Evolutionary conservation across 2,329 filamentous ascomycete species (phyloP), one percentile per base, ranked within the genome.

Genomic region (Ceratocystis variospora): DNA sequence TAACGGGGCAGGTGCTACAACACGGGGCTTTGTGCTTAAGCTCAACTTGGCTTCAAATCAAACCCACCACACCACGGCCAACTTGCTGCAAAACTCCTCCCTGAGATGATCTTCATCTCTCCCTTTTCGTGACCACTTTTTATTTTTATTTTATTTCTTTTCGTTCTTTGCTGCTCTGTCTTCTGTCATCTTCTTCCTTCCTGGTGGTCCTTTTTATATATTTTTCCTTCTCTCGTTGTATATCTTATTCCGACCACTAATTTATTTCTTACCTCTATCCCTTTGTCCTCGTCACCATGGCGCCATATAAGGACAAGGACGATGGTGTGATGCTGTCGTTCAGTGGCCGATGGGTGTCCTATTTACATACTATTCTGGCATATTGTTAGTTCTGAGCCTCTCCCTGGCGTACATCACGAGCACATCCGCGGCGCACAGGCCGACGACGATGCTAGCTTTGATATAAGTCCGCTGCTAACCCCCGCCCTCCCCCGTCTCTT

Each of bases 271-370:
- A 37, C 55, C 28, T 57, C 53, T 6, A 31, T 53, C 28, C 25
- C 28, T 31, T 55, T 55, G 55, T 25, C 55, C 37, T 41, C 55
- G 55, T 28, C 48, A 53, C 55, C 61, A 80, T 81, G 79, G 75
- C 77, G 68, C 80, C 77, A 71, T 86, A 83, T 76, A 87, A 87
- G 76, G 84, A 87, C 77, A 85, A 85, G 76, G 81, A 84, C 71
- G 78, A 78, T 70, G 82, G 83, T 71, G 79, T 83, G 67, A 76
- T 86, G 70, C 74, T 85, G 68, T 76, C 80, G 70, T 83, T 99
- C 74, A 92, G 87, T 74, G 94, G 90, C 71, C 88, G 87, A 80
- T 96, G 90, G 89, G 81, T 99, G 70, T 90, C 91, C 68, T 96
- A 89, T 83, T 77, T 85, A 70, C 94, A 99, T 78, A 99, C 94